A percentile compares a stretch with the other conserved stretches of the same genome.
Evolutionary conservation across 2,329 filamentous ascomycete species (phyloP).

Genomic region (Zarea fungicola): DNA sequence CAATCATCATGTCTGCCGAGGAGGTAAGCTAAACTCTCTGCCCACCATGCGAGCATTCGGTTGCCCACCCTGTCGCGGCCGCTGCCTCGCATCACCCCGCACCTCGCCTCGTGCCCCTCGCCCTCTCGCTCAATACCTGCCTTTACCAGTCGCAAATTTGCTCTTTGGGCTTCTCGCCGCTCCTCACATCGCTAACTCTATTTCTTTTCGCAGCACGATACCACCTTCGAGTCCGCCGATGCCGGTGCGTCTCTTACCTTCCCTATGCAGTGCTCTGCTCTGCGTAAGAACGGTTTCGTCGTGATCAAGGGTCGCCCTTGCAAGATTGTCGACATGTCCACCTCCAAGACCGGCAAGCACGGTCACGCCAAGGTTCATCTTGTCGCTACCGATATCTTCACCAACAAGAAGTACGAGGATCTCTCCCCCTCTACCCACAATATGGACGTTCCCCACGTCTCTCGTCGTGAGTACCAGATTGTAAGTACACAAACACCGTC

Average conservation of each 20-base stretch:
- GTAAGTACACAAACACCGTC: constrained; percentile 51
- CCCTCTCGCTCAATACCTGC: constrained; percentile 15
- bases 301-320: constrained; percentile 98
- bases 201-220: constrained; percentile 50
- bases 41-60: constrained; percentile 21
- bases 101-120: constrained; percentile 36
- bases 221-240: constrained; percentile 85
- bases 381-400: constrained; percentile 98
- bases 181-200: constrained; percentile 15
- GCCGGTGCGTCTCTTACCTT: constrained; percentile 91
- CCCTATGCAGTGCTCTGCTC: constrained; percentile 99
- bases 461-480: constrained; percentile 86
- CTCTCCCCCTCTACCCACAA: constrained; percentile 95
- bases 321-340: constrained; percentile 99
- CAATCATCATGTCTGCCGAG: constrained; percentile 51
- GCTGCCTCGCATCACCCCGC: constrained; percentile 39
- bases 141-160: constrained; percentile 1
- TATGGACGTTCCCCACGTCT: constrained; percentile 96
- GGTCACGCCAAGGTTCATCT: constrained; percentile 99
- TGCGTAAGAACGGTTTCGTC: constrained; percentile 99
- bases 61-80: background rate
- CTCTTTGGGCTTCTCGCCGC: constrained; percentile 9
- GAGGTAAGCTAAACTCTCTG: constrained; percentile 41
- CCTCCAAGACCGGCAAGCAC: constrained; percentile 99
- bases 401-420: constrained; percentile 98